Evolutionary conservation across 2,329 filamentous ascomycete genomes (phyloP), one percentile per base, ranked within the genome.

Genomic region (Hypoxylon rubiginosum): DNA sequence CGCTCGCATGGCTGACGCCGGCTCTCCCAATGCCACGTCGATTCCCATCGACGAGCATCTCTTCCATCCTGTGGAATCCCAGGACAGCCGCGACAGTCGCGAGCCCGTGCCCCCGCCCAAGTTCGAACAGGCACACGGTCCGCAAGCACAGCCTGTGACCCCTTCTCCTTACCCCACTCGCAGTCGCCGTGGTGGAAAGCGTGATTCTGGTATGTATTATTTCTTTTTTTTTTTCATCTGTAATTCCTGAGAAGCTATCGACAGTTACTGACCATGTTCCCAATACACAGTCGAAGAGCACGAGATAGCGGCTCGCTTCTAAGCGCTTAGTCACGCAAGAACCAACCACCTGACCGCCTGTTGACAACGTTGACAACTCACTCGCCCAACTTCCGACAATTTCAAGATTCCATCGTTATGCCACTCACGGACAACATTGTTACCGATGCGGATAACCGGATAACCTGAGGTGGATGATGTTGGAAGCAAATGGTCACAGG

Each of bases 301-400:
- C 64, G 71, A 73, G 66, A 72, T 73, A 72, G 58, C 32, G 48
- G 64, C 63, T 61, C 71, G 70, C 67, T 46, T 68, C 58, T 73
- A 60, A 68, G 45, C 48, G 51, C 32, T 17, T 26, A 3, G 32
- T 36, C 32, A 48, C 52, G 48, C 41, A 10, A 41, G n/a, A 19
- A 10, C n/a, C 3, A 52, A 6, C 10, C 10, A 32, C 39, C 4
- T 43, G 30, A 43, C n/a, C 39, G 2, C 26, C 21, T 51, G 21
- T 26, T n/a, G n/a, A n/a, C n/a, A n/a, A n/a, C n/a, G n/a, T n/a
- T 19, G 17, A 30, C 15, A 48, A 5, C 4, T 39, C 10, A 60
- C n/a, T 34, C 6, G 21, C n/a, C n/a, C 56, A 36, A 50, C 56
- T 41, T 24, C 36, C n/a, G 49, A 43, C 26, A 30, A 17, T 41